phyloP scores from a whole-genome alignment of 805 yeast genomes.

The Geotrichum ghanense region DNA sequence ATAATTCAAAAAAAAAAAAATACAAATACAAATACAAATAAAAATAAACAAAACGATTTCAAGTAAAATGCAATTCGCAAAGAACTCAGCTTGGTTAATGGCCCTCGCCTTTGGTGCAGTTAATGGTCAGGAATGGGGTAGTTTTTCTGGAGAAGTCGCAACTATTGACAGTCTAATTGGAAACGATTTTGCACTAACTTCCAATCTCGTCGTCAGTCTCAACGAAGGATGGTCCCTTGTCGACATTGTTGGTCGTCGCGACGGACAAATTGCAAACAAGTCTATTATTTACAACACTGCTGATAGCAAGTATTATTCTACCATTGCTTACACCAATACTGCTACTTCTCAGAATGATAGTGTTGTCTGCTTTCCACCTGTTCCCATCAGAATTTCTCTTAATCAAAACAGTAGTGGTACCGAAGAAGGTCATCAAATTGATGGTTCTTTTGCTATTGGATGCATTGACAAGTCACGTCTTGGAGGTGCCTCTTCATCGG shows the following conservation, averaged over 20 bases:
- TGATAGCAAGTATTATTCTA: not conserved
- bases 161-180: not conserved
- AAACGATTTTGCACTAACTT: not conserved
- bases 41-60: too few species aligned
- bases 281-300: not conserved
- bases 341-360: not conserved
- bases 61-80: too few species aligned
- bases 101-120: too few species aligned
- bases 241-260: not conserved
- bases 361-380: not conserved
- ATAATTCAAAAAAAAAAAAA: too few species aligned
- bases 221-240: not conserved
- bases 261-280: not conserved
- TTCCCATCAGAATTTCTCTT: not conserved
- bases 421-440: not conserved
- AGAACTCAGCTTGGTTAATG: too few species aligned
- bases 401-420: not conserved
- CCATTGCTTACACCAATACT: not conserved
- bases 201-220: not conserved
- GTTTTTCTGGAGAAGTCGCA: not conserved
- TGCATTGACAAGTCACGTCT: not conserved
- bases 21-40: too few species aligned
- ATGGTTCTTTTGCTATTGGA: not conserved
- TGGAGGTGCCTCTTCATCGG: not conserved
- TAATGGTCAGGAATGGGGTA: not conserved